Evolutionary conservation across 2,329 filamentous ascomycete genomes (phyloP), one percentile per base, ranked within the genome.

Genomic region (Simplicillium aogashimaense): DNA sequence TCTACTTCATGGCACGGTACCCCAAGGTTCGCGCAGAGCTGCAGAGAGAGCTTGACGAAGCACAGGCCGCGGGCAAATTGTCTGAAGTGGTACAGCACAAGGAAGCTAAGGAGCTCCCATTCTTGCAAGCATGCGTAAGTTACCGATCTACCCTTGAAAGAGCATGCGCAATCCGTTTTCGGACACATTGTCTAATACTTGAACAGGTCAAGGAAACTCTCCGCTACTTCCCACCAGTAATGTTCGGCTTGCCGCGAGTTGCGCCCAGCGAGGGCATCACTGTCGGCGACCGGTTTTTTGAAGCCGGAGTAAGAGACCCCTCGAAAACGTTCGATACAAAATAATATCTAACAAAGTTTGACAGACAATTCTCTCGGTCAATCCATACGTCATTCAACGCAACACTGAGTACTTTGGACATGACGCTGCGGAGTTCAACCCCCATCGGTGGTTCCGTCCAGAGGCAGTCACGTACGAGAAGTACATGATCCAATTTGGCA

Each of bases 401-500:
- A 36, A 20, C 35, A 15, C 35, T n/a, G 35, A 36, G 8, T 36
- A 36, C 35, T 36, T 36, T 16, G 35, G 35, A 15, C 35, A 36
- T 20, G 35, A 36, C 35, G 35, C 35, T 8, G 13, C 35, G 9
- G 13, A 15, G 13, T 36, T 36, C 35, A 36, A 36, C 35, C 35
- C 35, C 14, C 14, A 36, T 15, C 35, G 35, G 15, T 36, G 35
- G 35, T 36, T 36, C 35, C 35, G 35, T 13, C 35, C 35, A 15
- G 35, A 36, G 14, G 35, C 35, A n/a, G 13, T 20, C 15, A 15
- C 15, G 8, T 36, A 36, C 17, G 35, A 36, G 13, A 36, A 36
- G 35, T 36, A 36, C 35, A 36, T 36, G 35, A 36, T 36, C 9
- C 35, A 36, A 13, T 36, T 36, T 7, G 35, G 35, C 35, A 36